A percentile compares a stretch with the other conserved stretches of the same genome.
Evolutionary conservation across 2,329 filamentous ascomycete species (phyloP).

Genomic region (Alternaria tenuissima): DNA sequence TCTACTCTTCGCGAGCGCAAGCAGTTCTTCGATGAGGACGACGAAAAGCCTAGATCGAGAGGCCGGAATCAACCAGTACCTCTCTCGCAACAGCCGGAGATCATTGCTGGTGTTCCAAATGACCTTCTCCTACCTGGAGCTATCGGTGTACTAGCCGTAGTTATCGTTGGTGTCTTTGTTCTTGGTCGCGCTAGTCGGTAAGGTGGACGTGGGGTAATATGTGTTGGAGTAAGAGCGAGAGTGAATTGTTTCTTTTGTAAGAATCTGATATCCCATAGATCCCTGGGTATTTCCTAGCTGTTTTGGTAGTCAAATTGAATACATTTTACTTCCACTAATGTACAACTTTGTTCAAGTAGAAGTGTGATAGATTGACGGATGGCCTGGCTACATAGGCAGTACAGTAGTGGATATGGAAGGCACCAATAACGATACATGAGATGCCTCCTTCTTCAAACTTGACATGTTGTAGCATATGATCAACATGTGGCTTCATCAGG

Average conservation of each 20-base stretch:
- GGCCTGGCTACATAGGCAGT: too few relatives aligned
- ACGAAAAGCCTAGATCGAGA: slow-evolving; percentile 56
- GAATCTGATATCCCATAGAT: slow-evolving; percentile 23
- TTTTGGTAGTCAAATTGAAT: slow-evolving; percentile 15
- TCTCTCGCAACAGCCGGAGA: slow-evolving; percentile 69
- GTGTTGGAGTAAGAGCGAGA: slow-evolving; percentile 5
- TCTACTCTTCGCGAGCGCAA: slow-evolving; percentile 59
- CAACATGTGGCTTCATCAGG: not conserved
- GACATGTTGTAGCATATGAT: not conserved
- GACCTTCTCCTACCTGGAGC: slow-evolving; percentile 92
- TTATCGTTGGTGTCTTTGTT: slow-evolving; percentile 92
- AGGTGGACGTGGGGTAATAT: not conserved
- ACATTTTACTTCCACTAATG: not conserved
- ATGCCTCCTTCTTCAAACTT: too few relatives aligned
- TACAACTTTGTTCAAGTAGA: not conserved
- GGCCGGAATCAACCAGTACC: slow-evolving; percentile 55
- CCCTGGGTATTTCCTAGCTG: slow-evolving; percentile 17
- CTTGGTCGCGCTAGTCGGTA: slow-evolving; percentile 70
- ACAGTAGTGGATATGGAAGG: too few relatives aligned
- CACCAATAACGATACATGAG: too few relatives aligned
- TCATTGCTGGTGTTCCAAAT: slow-evolving; percentile 92
- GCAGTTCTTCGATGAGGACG: slow-evolving; percentile 64
- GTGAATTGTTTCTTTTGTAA: slow-evolving; percentile 18
- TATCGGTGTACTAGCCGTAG: slow-evolving; percentile 92
- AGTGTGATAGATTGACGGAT: too few relatives aligned